These are phyloP conservation scores for Colletotrichum musicola DNA, from an alignment of 2,329 filamentous ascomycete genomes.

Conservation along the genomic window DNA sequence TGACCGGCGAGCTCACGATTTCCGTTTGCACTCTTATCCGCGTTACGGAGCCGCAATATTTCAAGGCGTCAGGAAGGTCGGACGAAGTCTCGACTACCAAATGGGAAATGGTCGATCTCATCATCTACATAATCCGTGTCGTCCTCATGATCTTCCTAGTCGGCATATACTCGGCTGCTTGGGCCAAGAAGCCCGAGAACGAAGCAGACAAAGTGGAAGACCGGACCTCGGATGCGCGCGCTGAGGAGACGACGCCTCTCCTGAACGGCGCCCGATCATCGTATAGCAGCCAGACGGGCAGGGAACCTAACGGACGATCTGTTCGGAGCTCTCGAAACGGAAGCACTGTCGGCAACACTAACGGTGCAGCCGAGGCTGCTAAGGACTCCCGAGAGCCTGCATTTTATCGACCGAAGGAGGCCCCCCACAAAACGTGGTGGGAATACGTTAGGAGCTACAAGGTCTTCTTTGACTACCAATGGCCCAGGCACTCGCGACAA, in stretches of 20 bases:
- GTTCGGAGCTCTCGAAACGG: slow-evolving; percentile 40
- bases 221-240: slow-evolving; percentile 43
- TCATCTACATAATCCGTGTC: slow-evolving; percentile 76
- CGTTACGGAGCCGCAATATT: slow-evolving; percentile 58
- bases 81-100: slow-evolving; percentile 23
- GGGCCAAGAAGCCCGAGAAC: slow-evolving; percentile 55
- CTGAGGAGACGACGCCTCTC: slow-evolving; percentile 74
- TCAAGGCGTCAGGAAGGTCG: slow-evolving; percentile 24
- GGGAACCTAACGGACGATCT: slow-evolving; percentile 33
- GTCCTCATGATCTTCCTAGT: slow-evolving; percentile 73
- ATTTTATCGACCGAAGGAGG: slow-evolving; percentile 89
- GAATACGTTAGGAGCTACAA: slow-evolving; percentile 94
- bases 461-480: slow-evolving; percentile 95
- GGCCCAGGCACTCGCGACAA: slow-evolving; percentile 83
- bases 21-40: slow-evolving; percentile 76
- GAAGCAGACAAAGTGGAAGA: slow-evolving; percentile 56
- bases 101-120: slow-evolving; percentile 76
- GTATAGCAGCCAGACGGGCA: slow-evolving; percentile 51
- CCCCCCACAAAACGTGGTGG: slow-evolving; percentile 93
- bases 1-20: slow-evolving; percentile 80
- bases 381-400: slow-evolving; percentile 75
- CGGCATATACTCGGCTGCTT: slow-evolving; percentile 59
- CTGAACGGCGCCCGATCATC: slow-evolving; percentile 59
- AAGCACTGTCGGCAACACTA: slow-evolving; percentile 47
- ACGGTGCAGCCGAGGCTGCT: slow-evolving; percentile 54